Evolutionary conservation across 768 basidiomycete genomes (phyloP).

Genomic region (Grammothele lineata): DNA sequence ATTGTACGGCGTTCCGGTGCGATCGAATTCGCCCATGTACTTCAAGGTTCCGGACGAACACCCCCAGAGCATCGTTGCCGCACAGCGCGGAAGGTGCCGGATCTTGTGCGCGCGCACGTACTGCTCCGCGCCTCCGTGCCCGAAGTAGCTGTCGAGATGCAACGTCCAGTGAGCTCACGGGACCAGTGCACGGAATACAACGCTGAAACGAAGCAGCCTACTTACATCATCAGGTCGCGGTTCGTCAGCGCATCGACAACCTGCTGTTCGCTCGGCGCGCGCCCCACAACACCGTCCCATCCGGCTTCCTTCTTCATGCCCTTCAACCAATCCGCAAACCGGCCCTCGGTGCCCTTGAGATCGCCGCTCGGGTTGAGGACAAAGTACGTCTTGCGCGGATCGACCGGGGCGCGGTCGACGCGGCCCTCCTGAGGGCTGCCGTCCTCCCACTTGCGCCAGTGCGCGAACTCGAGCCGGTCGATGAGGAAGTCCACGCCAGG

Average conservation of each 20-base stretch:
- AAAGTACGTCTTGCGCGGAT: conserved; percentile 71
- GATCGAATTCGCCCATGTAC: conserved; percentile 94
- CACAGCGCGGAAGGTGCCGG: conserved; percentile 76
- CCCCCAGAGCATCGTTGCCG: conserved; percentile 96
- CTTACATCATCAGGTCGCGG: conserved; percentile 89
- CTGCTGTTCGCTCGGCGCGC: conserved; percentile 79
- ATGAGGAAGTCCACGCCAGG: conserved; percentile 85
- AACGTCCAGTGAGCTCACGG: neutral
- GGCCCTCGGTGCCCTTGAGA: conserved; percentile 73
- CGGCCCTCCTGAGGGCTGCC: conserved; percentile 13
- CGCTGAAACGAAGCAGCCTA: conserved; percentile 22
- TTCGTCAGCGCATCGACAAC: conserved; percentile 65
- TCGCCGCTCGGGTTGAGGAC: conserved; percentile 93
- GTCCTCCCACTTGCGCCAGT: conserved; percentile 32
- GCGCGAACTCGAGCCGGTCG: conserved; percentile 70
- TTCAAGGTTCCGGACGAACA: conserved; percentile 89
- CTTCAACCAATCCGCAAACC: conserved; percentile 76
- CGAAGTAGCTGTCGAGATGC: conserved; percentile 74
- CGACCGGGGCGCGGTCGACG: conserved; percentile 49
- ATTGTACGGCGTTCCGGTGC: conserved; percentile 86
- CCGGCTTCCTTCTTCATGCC: conserved; percentile 68
- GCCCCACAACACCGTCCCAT: conserved; percentile 82
- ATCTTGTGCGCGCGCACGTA: conserved; percentile 88
- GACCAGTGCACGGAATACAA: neutral
- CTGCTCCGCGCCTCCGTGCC: conserved; percentile 94